Base-by-base conservation (phyloP, 768 basidiomycete species). In the Dacryopinax spathularia region DNA sequence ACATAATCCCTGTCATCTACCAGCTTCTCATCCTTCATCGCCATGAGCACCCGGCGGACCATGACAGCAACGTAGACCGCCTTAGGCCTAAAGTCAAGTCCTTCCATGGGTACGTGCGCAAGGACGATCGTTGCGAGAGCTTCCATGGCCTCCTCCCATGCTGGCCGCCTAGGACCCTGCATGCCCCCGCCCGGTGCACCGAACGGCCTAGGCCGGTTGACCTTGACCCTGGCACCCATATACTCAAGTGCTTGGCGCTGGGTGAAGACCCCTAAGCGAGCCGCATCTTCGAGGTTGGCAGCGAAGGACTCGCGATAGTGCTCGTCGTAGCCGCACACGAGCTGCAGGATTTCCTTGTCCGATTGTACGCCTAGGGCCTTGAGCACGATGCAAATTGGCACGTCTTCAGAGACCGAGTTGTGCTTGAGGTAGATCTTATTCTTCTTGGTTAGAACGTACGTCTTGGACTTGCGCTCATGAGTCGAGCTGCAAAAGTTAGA, bases 1-100 rank as follows among this genome's bases (percentile, higher is more conserved):
- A 99, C 96, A 72, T 99, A 99, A 75, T 99, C 96, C 56, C 96
- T 82, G 75, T 99, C 96, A 69, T 99, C 96, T 10, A 96, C 93
- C 84, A 93, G 92, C 70, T 87, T 93, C 73, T 91, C 90, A 73
- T 98, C 92, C 64, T 92, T 84, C 84, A 97, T 88, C 18, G 93
- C 93, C 88, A 94, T 91, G 61, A 99, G 78, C 13, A 99, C 96
- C 48, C 96, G 80, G 18, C 95, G 81, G 0, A 91, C 93, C 96
- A 99, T 99, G 1, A 91, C 95, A 1, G 91, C 95, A 33, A 97
- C 89, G 72, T 97, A 98, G 67, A 98, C 89, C 20, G 92, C 93
- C 73, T 99, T 99, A 10, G 91, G 82, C 60, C 89, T 79, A 72
- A 98, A 89, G 75, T 98, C 91, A 56, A 96, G 78, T 18, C 87